Evolutionary conservation across 345 rosid genomes (phyloP), one percentile per base, ranked within the genome.

Genomic region (Kandelia obovata): DNA sequence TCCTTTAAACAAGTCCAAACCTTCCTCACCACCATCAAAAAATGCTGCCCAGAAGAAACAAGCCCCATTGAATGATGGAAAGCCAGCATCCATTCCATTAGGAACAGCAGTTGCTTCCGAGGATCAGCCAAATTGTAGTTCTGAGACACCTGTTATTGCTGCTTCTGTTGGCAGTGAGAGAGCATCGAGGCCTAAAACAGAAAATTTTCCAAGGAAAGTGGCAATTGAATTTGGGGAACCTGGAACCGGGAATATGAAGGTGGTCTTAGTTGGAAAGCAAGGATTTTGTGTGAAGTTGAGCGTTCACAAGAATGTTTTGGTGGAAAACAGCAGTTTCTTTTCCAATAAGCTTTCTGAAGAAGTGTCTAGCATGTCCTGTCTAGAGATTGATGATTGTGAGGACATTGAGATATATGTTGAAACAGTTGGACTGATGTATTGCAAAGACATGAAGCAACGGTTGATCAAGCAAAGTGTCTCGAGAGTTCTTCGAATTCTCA

Each of bases 211-310:
- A 2, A 92, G 91, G 73, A 95, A 95, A 82, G 96, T 89, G 32
- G 90, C 97, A 20, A 88, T 95, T 64, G 99, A 89, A 85, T 95
- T 87, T 74, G 97, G 99, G 61, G 97, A 89, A 73, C 85, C 92
- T 0, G 92, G 97, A 77, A 95, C 88, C 46, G 86, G 97, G 73
- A 86, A 95, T 71, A 79, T 88, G 82, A 95, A 87, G 84, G 93
- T 95, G 81, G 68, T 92, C 70, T 77, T 95, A 57, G 78, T 87
- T 0, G 99, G 97, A 71, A 95, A 87, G 81, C 99, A 95, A 73
- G 96, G 96, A 0, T 95, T 95, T 67, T 90, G 93, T 77, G 99
- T 95, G 77, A 95, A 95, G 82, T 77, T 95, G 60, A 92, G 88
- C 39, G 97, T 89, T 61, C 99, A 95, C 82, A 85, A 78, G 83